These are phyloP conservation scores for Mikania micrantha DNA, from an alignment of 129 eudicot species.

Conservation along the genomic window DNA sequence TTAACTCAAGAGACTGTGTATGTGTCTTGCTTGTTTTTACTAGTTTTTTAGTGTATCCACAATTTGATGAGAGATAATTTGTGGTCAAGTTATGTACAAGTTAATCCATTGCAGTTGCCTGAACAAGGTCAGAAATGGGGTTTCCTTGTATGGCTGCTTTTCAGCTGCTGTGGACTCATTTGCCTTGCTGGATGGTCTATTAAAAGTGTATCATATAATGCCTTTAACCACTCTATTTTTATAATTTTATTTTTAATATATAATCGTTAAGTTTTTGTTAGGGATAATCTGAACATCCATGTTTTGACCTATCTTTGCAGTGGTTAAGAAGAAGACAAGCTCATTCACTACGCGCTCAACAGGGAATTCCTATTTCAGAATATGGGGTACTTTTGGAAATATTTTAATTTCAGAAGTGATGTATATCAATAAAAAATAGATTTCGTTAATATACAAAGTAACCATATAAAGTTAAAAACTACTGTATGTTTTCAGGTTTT, in stretches of 20 bases:
- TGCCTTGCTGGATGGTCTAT: slow-evolving; percentile 64
- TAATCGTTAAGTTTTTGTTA: not conserved
- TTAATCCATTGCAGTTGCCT: slow-evolving; percentile 54
- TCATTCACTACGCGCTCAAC: slow-evolving; percentile 80
- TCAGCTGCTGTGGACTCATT: slow-evolving; percentile 79
- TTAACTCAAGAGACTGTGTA: slow-evolving; percentile 66
- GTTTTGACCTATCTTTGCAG: slow-evolving; percentile 27
- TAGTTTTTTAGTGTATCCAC: not conserved
- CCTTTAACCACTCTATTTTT: not conserved
- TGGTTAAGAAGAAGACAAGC: slow-evolving; percentile 87
- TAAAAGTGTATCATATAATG: slow-evolving; percentile 44
- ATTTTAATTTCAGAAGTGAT: not conserved
- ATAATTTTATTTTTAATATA: not conserved
- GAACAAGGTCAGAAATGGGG: slow-evolving; percentile 97
- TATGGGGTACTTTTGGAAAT: slow-evolving; percentile 43
- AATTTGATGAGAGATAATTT: not conserved
- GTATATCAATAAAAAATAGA: not conserved
- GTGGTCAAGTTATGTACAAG: not conserved
- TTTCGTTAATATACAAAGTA: not conserved
- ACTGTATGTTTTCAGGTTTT: slow-evolving; percentile 41
- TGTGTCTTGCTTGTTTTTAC: slow-evolving; percentile 15
- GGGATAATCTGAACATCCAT: not conserved
- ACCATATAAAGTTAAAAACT: not conserved
- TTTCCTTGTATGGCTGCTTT: slow-evolving; percentile 87
- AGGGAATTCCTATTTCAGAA: slow-evolving; percentile 87